These are phyloP conservation scores for Tuber microsphaerosporum DNA, from an alignment of 495 filamentous ascomycete species.

Conservation along the genomic window DNA sequence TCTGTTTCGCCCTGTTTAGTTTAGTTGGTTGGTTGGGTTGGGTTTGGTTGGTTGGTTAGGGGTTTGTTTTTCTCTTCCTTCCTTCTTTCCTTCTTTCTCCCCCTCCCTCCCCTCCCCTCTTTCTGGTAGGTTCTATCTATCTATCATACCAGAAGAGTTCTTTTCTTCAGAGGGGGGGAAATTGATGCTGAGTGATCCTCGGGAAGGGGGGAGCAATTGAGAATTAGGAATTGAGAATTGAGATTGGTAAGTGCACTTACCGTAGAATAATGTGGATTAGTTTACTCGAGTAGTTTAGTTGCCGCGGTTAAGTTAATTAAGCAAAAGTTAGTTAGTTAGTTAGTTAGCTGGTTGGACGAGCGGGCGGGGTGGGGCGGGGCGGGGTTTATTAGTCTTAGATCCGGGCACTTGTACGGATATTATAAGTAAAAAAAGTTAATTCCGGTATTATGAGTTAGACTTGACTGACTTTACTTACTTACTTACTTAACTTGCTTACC, in stretches of 20 bases:
- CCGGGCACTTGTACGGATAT: too few relatives aligned
- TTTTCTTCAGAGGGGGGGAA: not conserved
- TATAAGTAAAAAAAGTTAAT: too few relatives aligned
- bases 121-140: constrained; percentile 7
- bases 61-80: constrained; percentile 1
- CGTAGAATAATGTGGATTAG: not conserved
- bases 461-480: not conserved
- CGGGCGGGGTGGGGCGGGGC: not conserved
- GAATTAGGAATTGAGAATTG: not conserved
- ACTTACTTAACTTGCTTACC: too few relatives aligned
- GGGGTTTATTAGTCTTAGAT: not conserved
- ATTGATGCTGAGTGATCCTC: not conserved
- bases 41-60: not conserved
- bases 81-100: not conserved
- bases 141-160: not conserved
- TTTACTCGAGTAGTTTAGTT: not conserved
- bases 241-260: not conserved
- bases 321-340: not conserved
- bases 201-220: not conserved
- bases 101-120: not conserved
- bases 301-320: not conserved
- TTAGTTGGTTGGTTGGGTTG: constrained; percentile 8
- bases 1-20: not conserved
- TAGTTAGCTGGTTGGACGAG: not conserved
- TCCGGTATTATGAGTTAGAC: too few relatives aligned